Evolutionary conservation across 1,284 basidiomycete genomes (phyloP), one percentile per base, ranked within the genome.

Genomic region (Vanrija sp.): DNA sequence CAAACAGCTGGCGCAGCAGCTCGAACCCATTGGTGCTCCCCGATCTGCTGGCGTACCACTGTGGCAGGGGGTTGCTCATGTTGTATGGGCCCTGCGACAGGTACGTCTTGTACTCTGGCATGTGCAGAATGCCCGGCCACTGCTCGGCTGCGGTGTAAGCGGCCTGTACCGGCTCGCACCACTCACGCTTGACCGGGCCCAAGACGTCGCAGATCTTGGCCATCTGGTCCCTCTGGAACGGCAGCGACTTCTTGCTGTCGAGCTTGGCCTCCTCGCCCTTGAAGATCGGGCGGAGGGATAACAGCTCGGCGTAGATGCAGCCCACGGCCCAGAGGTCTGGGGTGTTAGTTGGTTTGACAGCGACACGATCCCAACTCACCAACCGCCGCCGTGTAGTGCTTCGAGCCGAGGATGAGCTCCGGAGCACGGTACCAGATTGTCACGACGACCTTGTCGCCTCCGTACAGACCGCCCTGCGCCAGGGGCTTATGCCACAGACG

Each of bases 391-490:
- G 94, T 94, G 74, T 98, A 98, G 73, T 98, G 95, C 57, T 93
- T 89, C 3, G 94, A 90, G 14, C 95, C 95, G 70, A 98, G 81
- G 9, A 98, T 81, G 3, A 98, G 83, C 72, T 98, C 95, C 0
- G 95, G 95, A 3, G 93, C 91, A 44, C 95, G 87, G 68, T 98
- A 98, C 95, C 95, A 98, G 65, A 98, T 98, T 0, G 96, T 98
- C 3, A 99, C 96, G 35, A 99, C 96, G 12, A 99, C 94, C 72
- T 98, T 98, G 78, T 98, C 95, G 19, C 91, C 91, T 1, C 84
- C 83, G 72, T 89, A 85, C 18, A 75, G 54, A 37, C 72, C 72
- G 1, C 64, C 64, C 27, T 60, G 58, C 2, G 72, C 72, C 25
- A 75, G 53, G 2, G 72, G 72, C 52, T 71, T 72, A 54, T 75